Base-by-base conservation (phyloP, 1,284 basidiomycete species). In the Leucoagaricus sp. region DNA sequence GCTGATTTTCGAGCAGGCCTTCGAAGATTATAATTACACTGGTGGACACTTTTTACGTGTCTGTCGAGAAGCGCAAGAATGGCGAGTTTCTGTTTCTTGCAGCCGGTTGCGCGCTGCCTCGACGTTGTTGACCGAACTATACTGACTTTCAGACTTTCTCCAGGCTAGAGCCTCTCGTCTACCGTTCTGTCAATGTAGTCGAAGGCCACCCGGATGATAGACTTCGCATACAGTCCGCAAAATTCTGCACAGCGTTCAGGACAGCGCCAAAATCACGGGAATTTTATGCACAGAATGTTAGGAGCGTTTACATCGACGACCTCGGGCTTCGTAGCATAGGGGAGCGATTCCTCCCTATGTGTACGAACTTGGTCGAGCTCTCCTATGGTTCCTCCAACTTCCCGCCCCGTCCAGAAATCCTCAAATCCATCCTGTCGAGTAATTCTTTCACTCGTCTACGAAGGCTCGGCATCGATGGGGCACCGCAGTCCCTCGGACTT, bases 401-500 rank as follows among this genome's bases (percentile, higher is more conserved):
- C 17, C 48, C 48, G 25, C 48, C 48, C 15, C 34, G 31, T 21
- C 48, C 48, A 17, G 48, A 40, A 7, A 40, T 38, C 15, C 47
- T 49, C 29, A 49, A 15, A 21, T 19, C 13, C 13, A 28, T 49
- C n/a, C 6, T 49, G 48, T 10, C 25, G 15, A 26, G 5, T 4
- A 5, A 33, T 4, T 8, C 9, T 25, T 49, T 38, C 25, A 33
- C 48, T 5, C 48, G 48, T 3, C 34, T 40, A 3, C 48, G 17
- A 40, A 49, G 48, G n/a, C 34, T 49, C 34, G 34, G 48, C 12
- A 49, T 49, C 33, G 48, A 49, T 40, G 48, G 48, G 9, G 34
- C 33, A 15, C 34, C 34, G 13, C 48, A 49, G 48, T 40, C 48
- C 13, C 15, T 23, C 21, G 34, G 23, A 19, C 47, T 49, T 15